Percentiles rank a stretch among this genome's conserved stretches.
Evolutionary conservation across 2,329 filamentous ascomycete genomes (phyloP).

Genomic region (Talaromyces marneffei): DNA sequence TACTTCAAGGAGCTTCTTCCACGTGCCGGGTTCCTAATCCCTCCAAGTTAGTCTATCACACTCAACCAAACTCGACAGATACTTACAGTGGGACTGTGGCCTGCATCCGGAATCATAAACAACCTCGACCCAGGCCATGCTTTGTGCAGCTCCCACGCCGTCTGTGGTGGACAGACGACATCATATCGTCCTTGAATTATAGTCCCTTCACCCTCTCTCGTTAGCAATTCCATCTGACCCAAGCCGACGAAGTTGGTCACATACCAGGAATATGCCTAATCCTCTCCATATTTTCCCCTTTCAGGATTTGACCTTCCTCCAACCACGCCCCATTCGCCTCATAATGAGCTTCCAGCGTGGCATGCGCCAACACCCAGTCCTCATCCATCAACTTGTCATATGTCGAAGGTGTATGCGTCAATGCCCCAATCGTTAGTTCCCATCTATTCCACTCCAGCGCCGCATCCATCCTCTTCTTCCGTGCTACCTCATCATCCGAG

Average conservation of each 20-base stretch:
- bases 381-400: constrained; percentile 28
- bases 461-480: constrained; percentile 22
- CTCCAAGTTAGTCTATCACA: background rate
- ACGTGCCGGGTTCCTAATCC: background rate
- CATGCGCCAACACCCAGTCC: constrained; percentile 31
- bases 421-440: constrained; percentile 28
- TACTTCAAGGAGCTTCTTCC: background rate
- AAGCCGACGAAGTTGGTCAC: constrained; percentile 14
- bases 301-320: constrained; percentile 38
- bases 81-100: constrained; percentile 26
- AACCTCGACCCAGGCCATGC: constrained; percentile 31
- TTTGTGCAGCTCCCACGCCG: constrained; percentile 41
- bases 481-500: background rate
- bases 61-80: background rate
- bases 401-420: constrained; percentile 18
- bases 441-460: constrained; percentile 34
- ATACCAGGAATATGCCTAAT: constrained; percentile 33
- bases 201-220: constrained; percentile 2
- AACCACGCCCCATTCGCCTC: constrained; percentile 39
- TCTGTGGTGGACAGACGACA: constrained; percentile 41
- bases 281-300: constrained; percentile 28
- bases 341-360: constrained; percentile 41
- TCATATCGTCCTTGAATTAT: constrained; percentile 46
- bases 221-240: background rate
- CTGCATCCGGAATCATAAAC: constrained; percentile 29